Conservation (phyloP, 208 protist genomes). For the Porcisia deanei region DNA sequence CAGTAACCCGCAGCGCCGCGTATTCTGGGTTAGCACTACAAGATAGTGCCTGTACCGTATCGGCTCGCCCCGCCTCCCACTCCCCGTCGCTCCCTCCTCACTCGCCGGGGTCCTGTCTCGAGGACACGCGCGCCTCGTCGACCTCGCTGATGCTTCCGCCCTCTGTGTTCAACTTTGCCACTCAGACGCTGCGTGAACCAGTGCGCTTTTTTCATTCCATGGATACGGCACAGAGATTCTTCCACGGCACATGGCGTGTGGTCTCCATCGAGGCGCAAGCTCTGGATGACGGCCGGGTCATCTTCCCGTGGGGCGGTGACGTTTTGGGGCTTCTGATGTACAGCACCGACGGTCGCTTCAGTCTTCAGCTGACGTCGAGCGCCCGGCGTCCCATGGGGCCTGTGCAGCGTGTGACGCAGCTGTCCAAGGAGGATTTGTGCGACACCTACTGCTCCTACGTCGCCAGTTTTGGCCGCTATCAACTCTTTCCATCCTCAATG, state of each 20-base stretch:
- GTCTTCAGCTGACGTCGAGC: slow-evolving; percentile 63
- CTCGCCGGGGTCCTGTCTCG: not conserved
- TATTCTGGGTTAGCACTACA: not conserved
- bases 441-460: slow-evolving; percentile 71
- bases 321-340: slow-evolving; percentile 74
- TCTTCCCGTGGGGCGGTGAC: slow-evolving; percentile 82
- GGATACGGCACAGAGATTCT: slow-evolving; percentile 14
- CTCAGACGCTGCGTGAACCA: slow-evolving; percentile 15
- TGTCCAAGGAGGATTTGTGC: slow-evolving; percentile 54
- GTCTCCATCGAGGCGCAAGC: slow-evolving; percentile 62
- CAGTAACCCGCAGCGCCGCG: slow-evolving; percentile 14
- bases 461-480: slow-evolving; percentile 62
- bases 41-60: not conserved
- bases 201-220: slow-evolving; percentile 22
- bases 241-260: slow-evolving; percentile 68
- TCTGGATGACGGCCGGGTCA: slow-evolving; percentile 58
- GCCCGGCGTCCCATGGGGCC: slow-evolving; percentile 29
- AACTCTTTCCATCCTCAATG: slow-evolving; percentile 25
- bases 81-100: slow-evolving; percentile 2
- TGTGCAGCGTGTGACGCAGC: slow-evolving; percentile 22
- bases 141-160: slow-evolving; percentile 24
- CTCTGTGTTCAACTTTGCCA: slow-evolving; percentile 12
- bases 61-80: not conserved
- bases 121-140: slow-evolving; percentile 5
- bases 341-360: slow-evolving; percentile 41